Conservation (phyloP, 306 rosid genomes). For the Echinosophora koreensis region DNA sequence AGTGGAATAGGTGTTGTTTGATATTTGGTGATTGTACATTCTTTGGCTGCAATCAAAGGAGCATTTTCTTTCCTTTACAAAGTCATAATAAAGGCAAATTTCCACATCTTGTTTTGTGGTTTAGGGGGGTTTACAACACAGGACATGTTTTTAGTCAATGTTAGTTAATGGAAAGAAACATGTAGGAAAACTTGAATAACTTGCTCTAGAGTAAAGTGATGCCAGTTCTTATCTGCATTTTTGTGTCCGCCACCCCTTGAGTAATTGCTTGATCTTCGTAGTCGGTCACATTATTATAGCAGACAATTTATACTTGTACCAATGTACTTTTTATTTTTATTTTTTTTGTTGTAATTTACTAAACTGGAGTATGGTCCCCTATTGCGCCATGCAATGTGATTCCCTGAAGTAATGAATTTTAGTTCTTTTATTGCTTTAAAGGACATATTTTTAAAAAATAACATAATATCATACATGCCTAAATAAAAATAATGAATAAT, state of each 20-base stretch:
- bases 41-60: slow-evolving; percentile 40
- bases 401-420: neutral
- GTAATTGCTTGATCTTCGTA: slow-evolving; percentile 29
- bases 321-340: too few species aligned
- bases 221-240: slow-evolving; percentile 9
- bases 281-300: neutral
- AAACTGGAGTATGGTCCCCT: neutral
- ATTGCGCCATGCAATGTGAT: neutral
- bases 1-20: slow-evolving; percentile 62
- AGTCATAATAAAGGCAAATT: neutral
- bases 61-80: slow-evolving; percentile 37
- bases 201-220: slow-evolving; percentile 3
- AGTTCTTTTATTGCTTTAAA: neutral
- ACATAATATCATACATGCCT: too few species aligned
- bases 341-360: too few species aligned
- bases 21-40: slow-evolving; percentile 32
- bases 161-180: neutral
- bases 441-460: too few species aligned
- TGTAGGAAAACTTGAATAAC: neutral
- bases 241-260: slow-evolving; percentile 24
- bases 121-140: neutral
- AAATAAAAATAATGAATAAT: too few species aligned
- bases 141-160: neutral
- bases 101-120: neutral
- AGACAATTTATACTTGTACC: neutral